Percentiles rank a stretch among this genome's conserved stretches.
Evolutionary conservation across 306 rosid species (phyloP).

Genomic region (Medicago arabica): DNA sequence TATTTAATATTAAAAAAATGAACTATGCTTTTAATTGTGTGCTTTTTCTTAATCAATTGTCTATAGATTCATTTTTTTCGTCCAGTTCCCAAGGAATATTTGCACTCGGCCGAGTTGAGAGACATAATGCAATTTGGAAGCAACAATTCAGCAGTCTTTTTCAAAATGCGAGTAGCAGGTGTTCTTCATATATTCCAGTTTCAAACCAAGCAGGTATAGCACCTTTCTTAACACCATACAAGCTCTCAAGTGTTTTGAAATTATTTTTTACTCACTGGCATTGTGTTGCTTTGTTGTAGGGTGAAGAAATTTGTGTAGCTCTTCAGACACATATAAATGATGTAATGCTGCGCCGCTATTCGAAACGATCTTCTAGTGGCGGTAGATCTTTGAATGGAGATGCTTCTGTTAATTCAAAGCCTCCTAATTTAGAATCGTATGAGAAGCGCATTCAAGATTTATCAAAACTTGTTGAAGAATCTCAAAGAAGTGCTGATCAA

Average conservation of each 20-base stretch:
- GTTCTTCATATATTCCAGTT: constrained; percentile 98
- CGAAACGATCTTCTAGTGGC: constrained; percentile 73
- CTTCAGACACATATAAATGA: constrained; percentile 98
- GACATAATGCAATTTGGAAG: constrained; percentile 99
- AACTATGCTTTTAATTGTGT: constrained; percentile 25
- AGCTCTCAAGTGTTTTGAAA: neutral
- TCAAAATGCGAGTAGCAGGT: constrained; percentile 98
- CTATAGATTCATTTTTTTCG: constrained; percentile 92
- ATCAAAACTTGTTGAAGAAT: constrained; percentile 80
- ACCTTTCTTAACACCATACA: constrained; percentile 9
- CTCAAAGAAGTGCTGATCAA: constrained; percentile 78
- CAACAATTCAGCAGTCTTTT: constrained; percentile 94
- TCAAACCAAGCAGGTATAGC: constrained; percentile 92
- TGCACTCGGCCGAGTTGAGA: constrained; percentile 96
- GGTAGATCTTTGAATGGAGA: constrained; percentile 71
- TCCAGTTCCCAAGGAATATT: constrained; percentile 97
- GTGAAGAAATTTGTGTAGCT: constrained; percentile 98
- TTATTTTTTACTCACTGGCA: constrained; percentile 19
- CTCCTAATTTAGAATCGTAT: constrained; percentile 61
- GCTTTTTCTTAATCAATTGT: constrained; percentile 44
- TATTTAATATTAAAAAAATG: constrained; percentile 2
- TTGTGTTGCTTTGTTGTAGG: constrained; percentile 54
- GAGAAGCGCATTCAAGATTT: constrained; percentile 81
- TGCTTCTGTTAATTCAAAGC: constrained; percentile 59
- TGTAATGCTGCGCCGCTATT: constrained; percentile 96